Percentiles rank a stretch among this genome's conserved stretches.
These are phyloP conservation scores for Rhododendron ovatum DNA, from an alignment of 148 eudicot species.

Conservation along the genomic window DNA sequence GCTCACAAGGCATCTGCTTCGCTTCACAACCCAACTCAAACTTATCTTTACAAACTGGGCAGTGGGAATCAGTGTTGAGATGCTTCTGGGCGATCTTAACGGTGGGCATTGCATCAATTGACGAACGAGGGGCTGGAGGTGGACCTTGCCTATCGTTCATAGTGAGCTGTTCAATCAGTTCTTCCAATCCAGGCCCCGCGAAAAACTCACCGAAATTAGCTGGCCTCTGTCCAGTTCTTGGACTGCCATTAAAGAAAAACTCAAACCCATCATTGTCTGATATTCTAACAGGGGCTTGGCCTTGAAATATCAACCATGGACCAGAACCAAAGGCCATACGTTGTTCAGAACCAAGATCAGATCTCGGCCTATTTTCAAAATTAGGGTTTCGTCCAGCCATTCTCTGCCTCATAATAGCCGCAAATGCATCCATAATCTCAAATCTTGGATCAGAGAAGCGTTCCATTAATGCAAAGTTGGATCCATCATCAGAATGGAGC, in stretches of 20 bases:
- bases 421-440: slow-evolving; percentile 63
- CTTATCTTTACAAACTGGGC: slow-evolving; percentile 89
- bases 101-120: slow-evolving; percentile 93
- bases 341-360: slow-evolving; percentile 46
- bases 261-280: slow-evolving; percentile 51
- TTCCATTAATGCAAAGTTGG: slow-evolving; percentile 50
- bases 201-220: slow-evolving; percentile 60
- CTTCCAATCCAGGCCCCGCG: slow-evolving; percentile 73
- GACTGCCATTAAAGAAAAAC: slow-evolving; percentile 50
- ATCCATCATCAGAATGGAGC: slow-evolving; percentile 22
- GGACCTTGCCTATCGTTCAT: slow-evolving; percentile 76
- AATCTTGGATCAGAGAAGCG: slow-evolving; percentile 57
- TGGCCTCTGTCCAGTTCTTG: slow-evolving; percentile 56
- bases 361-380: slow-evolving; percentile 38
- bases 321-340: slow-evolving; percentile 25
- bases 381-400: slow-evolving; percentile 43
- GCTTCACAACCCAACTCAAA: slow-evolving; percentile 80
- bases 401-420: slow-evolving; percentile 66
- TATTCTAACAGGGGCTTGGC: slow-evolving; percentile 51
- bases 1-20: slow-evolving; percentile 87
- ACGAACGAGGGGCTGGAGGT: slow-evolving; percentile 79
- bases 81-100: slow-evolving; percentile 64
- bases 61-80: slow-evolving; percentile 72
- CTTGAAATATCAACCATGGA: slow-evolving; percentile 67
- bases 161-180: slow-evolving; percentile 68